Evolutionary conservation across 2,329 filamentous ascomycete species (phyloP).

Genomic region (Beauveria pseudobassiana): DNA sequence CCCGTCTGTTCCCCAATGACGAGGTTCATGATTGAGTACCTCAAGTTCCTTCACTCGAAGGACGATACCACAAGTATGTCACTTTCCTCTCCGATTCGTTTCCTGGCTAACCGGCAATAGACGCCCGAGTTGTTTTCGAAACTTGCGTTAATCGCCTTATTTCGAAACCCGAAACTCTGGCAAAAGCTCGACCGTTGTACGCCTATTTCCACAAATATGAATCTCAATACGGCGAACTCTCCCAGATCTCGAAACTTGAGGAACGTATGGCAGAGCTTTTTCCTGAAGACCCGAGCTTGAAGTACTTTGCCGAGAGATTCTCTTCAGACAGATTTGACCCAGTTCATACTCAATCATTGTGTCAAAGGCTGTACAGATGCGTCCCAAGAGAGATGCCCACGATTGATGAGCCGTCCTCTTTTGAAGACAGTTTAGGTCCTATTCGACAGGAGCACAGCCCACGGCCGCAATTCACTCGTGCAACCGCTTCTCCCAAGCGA

Average conservation of each 20-base stretch:
- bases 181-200: conserved; percentile 78
- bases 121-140: conserved; percentile 93
- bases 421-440: conserved; percentile 37
- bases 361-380: conserved; percentile 71
- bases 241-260: conserved; percentile 85
- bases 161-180: conserved; percentile 63
- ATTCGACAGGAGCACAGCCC: conserved; percentile 34
- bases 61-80: conserved; percentile 87
- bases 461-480: conserved; percentile 38
- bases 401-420: conserved; percentile 43
- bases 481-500: conserved; percentile 51
- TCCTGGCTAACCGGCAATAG: conserved; percentile 35
- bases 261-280: conserved; percentile 91
- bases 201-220: conserved; percentile 93
- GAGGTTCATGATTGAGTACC: conserved; percentile 91
- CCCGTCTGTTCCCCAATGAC: conserved; percentile 89
- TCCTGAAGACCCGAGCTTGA: conserved; percentile 72
- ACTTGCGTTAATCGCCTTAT: conserved; percentile 80
- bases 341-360: conserved; percentile 71
- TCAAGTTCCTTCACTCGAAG: conserved; percentile 87
- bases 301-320: conserved; percentile 70
- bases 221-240: conserved; percentile 85
- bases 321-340: conserved; percentile 69
- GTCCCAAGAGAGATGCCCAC: conserved; percentile 51
- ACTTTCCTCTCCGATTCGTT: neutral